Evolutionary conservation across 495 filamentous ascomycete species (phyloP).

Genomic region (Neurospora terricola): DNA sequence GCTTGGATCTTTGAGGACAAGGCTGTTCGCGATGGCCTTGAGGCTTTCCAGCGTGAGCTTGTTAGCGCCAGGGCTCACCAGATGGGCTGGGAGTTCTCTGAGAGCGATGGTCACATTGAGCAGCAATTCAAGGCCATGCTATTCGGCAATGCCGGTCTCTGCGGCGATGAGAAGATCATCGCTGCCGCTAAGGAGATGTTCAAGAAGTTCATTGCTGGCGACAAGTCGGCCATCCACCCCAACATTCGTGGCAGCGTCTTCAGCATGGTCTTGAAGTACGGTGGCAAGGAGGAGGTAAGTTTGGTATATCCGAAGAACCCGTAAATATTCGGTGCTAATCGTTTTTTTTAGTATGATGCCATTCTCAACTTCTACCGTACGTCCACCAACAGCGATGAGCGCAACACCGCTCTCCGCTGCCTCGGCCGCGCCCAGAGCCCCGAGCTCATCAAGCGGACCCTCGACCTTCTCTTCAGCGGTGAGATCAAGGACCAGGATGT

Average conservation of each 20-base stretch:
- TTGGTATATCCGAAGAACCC: background rate
- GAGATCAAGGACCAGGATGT: constrained; percentile 96
- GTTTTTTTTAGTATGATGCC: constrained; percentile 52
- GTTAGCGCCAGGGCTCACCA: constrained; percentile 69
- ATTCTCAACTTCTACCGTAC: constrained; percentile 72
- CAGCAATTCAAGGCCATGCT: constrained; percentile 76
- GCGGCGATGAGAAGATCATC: constrained; percentile 53
- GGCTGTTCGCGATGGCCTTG: constrained; percentile 61
- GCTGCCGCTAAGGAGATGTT: constrained; percentile 65
- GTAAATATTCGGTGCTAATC: constrained; percentile 2
- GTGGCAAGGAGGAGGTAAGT: constrained; percentile 61
- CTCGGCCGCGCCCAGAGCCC: constrained; percentile 71
- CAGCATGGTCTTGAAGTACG: constrained; percentile 59
- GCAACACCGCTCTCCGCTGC: constrained; percentile 85
- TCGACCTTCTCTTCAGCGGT: constrained; percentile 61
- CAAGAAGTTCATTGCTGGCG: constrained; percentile 55
- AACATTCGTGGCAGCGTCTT: constrained; percentile 64
- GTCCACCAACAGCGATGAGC: constrained; percentile 86
- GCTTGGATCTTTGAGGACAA: constrained; percentile 86
- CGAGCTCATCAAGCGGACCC: constrained; percentile 70
- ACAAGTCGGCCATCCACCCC: constrained; percentile 59
- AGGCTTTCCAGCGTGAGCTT: constrained; percentile 69
- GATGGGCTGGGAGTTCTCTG: constrained; percentile 78
- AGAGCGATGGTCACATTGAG: constrained; percentile 74
- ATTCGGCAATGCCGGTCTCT: constrained; percentile 55